phyloP scores from a whole-genome alignment of 1,284 basidiomycete genomes.

The Melanopsichium pennsylvanicum region DNA sequence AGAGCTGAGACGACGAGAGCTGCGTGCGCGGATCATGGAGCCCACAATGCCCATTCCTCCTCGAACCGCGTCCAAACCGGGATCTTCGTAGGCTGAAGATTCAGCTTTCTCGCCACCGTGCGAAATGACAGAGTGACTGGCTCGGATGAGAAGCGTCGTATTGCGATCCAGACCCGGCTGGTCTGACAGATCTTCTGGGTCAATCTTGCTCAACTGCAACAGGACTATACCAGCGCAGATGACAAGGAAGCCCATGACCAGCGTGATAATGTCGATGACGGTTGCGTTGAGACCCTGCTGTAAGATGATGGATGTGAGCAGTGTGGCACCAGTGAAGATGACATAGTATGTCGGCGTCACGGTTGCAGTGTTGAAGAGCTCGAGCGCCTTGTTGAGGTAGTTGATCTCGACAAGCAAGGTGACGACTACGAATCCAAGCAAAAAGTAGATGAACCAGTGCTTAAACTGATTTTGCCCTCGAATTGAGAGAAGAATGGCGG shows the following conservation, averaged over 20 bases:
- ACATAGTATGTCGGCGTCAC: constrained; percentile 86
- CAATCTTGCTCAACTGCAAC: constrained; percentile 88
- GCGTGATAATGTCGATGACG: constrained; percentile 72
- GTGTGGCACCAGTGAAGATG: constrained; percentile 81
- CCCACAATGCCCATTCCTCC: constrained; percentile 64
- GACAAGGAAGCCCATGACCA: constrained; percentile 85
- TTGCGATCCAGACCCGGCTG: constrained; percentile 58
- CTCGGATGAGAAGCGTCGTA: constrained; percentile 60
- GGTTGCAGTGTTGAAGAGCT: constrained; percentile 88
- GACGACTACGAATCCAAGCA: constrained; percentile 82
- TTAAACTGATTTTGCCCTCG: constrained; percentile 84
- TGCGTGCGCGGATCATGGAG: constrained; percentile 61
- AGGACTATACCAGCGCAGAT: constrained; percentile 87
- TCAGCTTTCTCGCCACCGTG: constrained; percentile 40
- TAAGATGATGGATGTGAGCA: constrained; percentile 71
- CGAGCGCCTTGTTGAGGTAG: constrained; percentile 94
- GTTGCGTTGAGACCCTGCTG: constrained; percentile 88
- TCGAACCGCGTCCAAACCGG: constrained; percentile 63
- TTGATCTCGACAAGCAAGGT: constrained; percentile 90
- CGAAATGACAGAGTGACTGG: constrained; percentile 51
- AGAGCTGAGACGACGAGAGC: constrained; percentile 48
- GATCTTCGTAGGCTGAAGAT: constrained; percentile 56
- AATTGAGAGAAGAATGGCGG: constrained; percentile 86
- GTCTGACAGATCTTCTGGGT: constrained; percentile 59
- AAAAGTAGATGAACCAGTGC: constrained; percentile 69